Evolutionary conservation across 345 rosid genomes (phyloP).

Genomic region (Pistacia vera): DNA sequence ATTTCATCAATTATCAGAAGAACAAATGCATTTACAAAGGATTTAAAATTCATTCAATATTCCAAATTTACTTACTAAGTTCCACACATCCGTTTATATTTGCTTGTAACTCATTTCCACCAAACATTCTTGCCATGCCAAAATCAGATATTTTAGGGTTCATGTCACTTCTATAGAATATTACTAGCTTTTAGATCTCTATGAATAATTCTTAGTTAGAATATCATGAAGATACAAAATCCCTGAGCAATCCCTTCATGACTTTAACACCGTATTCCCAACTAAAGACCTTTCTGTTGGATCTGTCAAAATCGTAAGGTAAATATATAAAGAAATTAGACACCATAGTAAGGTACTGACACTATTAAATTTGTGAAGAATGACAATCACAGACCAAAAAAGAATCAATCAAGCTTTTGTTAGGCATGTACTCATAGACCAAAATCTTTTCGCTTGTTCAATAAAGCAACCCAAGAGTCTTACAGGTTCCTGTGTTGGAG

Average conservation of each 20-base stretch:
- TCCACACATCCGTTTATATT: slow-evolving; percentile 42
- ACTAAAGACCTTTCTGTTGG: background rate
- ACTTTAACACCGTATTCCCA: slow-evolving; percentile 31
- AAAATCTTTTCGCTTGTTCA: slow-evolving; percentile 34
- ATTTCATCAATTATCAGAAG: too few species aligned
- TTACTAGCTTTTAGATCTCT: slow-evolving; percentile 41
- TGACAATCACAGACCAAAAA: slow-evolving; percentile 30
- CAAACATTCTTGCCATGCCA: slow-evolving; percentile 57
- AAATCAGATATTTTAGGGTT: slow-evolving; percentile 56
- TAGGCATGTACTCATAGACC: slow-evolving; percentile 45
- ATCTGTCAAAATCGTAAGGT: slow-evolving; percentile 12
- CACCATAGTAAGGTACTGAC: background rate
- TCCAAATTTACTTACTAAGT: slow-evolving; percentile 41
- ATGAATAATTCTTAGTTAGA: slow-evolving; percentile 30
- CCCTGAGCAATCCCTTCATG: slow-evolving; percentile 35
- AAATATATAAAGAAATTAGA: background rate
- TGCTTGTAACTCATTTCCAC: slow-evolving; percentile 38
- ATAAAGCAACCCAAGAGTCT: slow-evolving; percentile 41
- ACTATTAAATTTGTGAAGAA: background rate
- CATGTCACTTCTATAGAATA: slow-evolving; percentile 45
- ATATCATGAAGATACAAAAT: slow-evolving; percentile 43
- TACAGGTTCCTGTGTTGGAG: slow-evolving; percentile 46
- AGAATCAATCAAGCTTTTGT: slow-evolving; percentile 38
- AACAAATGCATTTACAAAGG: too few species aligned
- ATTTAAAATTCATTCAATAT: too few species aligned